Base-by-base conservation (phyloP, 2,329 filamentous ascomycete species). In the Monilinia laxa region DNA sequence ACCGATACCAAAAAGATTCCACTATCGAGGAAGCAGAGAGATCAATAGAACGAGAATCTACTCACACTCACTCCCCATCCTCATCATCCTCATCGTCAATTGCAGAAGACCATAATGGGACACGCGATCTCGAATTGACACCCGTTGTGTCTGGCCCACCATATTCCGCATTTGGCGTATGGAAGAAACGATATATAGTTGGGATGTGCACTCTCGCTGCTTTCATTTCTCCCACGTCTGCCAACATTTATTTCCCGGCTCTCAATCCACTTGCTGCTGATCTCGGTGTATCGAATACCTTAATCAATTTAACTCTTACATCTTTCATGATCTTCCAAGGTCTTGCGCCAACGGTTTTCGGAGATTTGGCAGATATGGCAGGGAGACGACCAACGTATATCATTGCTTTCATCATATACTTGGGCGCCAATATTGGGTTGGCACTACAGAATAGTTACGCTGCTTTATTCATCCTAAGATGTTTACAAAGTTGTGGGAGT, bases 331-430 rank as follows among this genome's bases (percentile, higher is more conserved):
- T 88, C 59, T 82, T 88, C 47, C 86, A 88, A 77, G 86, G 83
- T 25, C 76, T 89, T 16, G 81, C 83, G 1, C 86, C 86, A 40
- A 84, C 82, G 68, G 80, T 88, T 62, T 79, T 87, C 58, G 85
- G 85, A 0, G 82, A 82, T 4, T 76, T 88, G 45, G 83, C 85
- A 0, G 87, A 89, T 72, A 81, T 78, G 20, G 78, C 79, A 2
- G 85, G 86, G 2, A 80, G 85, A 47, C 78, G 85, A 4, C 84
- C 84, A 0, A 83, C 84, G 2, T 87, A 85, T 70, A 72, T 87
- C 1, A 65, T 84, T n/a, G 82, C 81, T 66, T 87, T 87, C 68
- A 74, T 80, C 28, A 78, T 87, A 35, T 87, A 85, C 70, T 77
- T 86, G 20, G 81, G 77, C 0, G 84, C 85, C 63, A 86, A 86